These are phyloP conservation scores for Calonectria leucothoes DNA, from an alignment of 2,329 filamentous ascomycete species.

Conservation along the genomic window DNA sequence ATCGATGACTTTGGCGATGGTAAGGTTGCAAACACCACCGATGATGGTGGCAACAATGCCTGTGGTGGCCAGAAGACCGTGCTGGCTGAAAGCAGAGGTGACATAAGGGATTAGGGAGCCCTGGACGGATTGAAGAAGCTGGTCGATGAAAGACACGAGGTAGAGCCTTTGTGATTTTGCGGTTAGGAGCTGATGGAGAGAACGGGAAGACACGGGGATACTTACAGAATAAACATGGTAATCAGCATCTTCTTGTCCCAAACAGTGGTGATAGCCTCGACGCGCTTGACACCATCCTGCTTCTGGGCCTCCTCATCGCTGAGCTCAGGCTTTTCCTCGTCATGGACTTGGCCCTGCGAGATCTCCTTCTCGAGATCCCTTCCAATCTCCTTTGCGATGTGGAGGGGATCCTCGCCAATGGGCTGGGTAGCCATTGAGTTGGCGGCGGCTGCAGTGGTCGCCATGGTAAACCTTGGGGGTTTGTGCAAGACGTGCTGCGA, in stretches of 20 bases:
- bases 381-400: neutral
- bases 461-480: neutral
- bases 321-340: constrained; percentile 4
- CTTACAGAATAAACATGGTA: constrained; percentile 52
- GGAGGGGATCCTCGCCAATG: neutral
- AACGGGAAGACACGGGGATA: neutral
- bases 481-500: neutral
- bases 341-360: neutral
- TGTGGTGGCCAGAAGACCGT: constrained; percentile 75
- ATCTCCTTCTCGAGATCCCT: neutral
- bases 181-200: neutral
- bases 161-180: constrained; percentile 46
- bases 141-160: constrained; percentile 52
- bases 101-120: constrained; percentile 71
- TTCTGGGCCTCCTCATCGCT: constrained; percentile 37
- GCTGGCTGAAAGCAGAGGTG: constrained; percentile 72
- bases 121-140: constrained; percentile 50
- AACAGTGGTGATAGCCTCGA: constrained; percentile 52
- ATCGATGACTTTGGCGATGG: constrained; percentile 61
- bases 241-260: constrained; percentile 51
- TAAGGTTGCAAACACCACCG: constrained; percentile 51
- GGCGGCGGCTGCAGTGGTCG: neutral
- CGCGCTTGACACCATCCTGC: constrained; percentile 51
- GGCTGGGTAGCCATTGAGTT: neutral
- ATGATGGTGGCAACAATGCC: constrained; percentile 67